Base-by-base conservation (phyloP, 1,284 basidiomycete genomes). In the Austroboletus olivaceoglutinosus region DNA sequence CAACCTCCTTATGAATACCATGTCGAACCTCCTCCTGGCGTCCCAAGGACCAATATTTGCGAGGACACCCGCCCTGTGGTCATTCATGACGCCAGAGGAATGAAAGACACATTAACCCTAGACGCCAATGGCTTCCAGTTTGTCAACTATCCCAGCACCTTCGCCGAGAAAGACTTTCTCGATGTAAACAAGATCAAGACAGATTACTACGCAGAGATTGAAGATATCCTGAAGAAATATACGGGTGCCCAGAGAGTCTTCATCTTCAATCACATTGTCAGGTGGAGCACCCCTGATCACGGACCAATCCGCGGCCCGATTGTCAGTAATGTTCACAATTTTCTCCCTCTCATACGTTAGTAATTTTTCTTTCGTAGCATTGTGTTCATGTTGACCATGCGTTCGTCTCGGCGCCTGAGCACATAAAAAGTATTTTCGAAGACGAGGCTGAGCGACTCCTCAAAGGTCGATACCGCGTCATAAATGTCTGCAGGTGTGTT, bases 401-500 rank as follows among this genome's bases (percentile, higher is more conserved):
- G 8, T 25, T 25, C 8, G 4, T 25, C 23, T 25, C 23, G 23
- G 23, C 23, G 23, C 23, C 23, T 25, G 23, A 8, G 9, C 23
- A 8, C 23, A 25, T 25, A 25, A 25, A 25, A 8, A 3, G 23
- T 8, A 4, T 25, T 25, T 25, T 25, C 23, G 23, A 8, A 25
- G 23, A 25, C 23, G 74, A 76, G 9, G 74, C 73, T 0, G 71
- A 73, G 13, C 64, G 67, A 12, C 65, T 72, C 15, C 61, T 75
- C 42, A 64, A 73, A 56, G 63, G 68, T n/a, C 76, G 76, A 34
- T 72, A 74, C 27, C 76, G 75, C 51, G 72, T 81, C 53, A 76
- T 81, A 70, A 82, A 81, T 60, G 70, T 80, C 49, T 81, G 79
- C 80, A 67, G 65, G 63, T 67, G 9, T 21, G 58, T 25, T 21